Evolutionary conservation across 1,139 yeast species (phyloP).

Genomic region (Taphrina sp.): DNA sequence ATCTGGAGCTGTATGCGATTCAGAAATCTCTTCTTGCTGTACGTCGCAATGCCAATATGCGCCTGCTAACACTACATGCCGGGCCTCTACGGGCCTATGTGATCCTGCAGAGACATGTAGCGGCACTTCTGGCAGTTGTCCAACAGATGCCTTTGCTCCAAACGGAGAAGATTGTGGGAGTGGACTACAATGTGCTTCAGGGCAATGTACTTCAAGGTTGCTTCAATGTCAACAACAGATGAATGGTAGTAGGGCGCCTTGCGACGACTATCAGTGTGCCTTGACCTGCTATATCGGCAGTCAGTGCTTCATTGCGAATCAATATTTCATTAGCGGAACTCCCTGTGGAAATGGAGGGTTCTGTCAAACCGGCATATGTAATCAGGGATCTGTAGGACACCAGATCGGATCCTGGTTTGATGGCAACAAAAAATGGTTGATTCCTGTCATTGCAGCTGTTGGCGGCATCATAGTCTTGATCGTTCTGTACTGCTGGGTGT

Average conservation of each 20-base stretch:
- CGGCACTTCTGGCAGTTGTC: constrained; percentile 46
- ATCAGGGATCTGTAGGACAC: constrained; percentile 39
- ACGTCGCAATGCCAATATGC: constrained; percentile 43
- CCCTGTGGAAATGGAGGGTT: constrained; percentile 44
- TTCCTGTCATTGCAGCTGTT: constrained; percentile 40
- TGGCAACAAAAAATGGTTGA: constrained; percentile 39
- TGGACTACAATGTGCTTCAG: constrained; percentile 44
- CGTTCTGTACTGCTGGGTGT: constrained; percentile 11
- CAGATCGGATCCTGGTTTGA: constrained; percentile 38
- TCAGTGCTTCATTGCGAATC: constrained; percentile 42
- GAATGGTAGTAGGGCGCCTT: constrained; percentile 39
- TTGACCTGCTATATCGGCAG: constrained; percentile 43
- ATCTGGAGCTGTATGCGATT: constrained; percentile 46
- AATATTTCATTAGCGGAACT: constrained; percentile 47
- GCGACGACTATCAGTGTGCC: constrained; percentile 44
- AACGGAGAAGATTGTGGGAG: constrained; percentile 44
- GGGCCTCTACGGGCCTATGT: constrained; percentile 45
- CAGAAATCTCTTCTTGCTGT: constrained; percentile 46
- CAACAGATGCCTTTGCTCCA: constrained; percentile 40
- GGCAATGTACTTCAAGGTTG: constrained; percentile 47
- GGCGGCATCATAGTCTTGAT: constrained; percentile 40
- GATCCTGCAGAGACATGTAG: constrained; percentile 46
- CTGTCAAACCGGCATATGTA: constrained; percentile 44
- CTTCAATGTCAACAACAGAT: constrained; percentile 40
- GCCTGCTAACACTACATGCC: constrained; percentile 42